Percentiles rank a stretch among this genome's conserved stretches.
Evolutionary conservation across 495 filamentous ascomycete genomes (phyloP).

Genomic region (Geoglossum glabrum): DNA sequence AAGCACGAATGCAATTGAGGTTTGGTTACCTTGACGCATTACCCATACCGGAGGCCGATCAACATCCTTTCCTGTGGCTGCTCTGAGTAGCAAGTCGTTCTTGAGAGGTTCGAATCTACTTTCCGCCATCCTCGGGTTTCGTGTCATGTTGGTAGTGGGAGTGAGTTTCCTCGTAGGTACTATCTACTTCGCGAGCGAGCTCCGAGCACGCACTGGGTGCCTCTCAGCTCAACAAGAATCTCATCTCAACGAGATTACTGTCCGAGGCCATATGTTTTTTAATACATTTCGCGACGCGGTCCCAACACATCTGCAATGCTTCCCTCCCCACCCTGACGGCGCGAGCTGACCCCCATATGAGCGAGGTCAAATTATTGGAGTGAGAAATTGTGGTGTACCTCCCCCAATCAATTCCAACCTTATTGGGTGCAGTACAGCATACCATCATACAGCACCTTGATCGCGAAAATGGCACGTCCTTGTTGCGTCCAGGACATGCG

Average conservation of each 20-base stretch:
- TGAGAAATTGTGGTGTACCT: not conserved
- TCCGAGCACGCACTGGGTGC: no score
- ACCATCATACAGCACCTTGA: not conserved
- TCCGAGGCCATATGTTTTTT: not conserved
- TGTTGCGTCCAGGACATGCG: not conserved
- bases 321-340: not conserved
- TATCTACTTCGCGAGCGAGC: no score
- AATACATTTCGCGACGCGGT: not conserved
- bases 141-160: no score
- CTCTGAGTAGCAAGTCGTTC: slow-evolving; percentile 78
- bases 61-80: slow-evolving; percentile 74
- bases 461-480: not conserved
- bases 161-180: no score
- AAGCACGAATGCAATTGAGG: slow-evolving; percentile 2
- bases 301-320: not conserved
- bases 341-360: not conserved
- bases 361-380: not conserved
- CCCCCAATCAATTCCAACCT: not conserved
- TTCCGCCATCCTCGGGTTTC: not conserved
- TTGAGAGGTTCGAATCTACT: slow-evolving; percentile 55
- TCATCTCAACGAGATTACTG: no score
- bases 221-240: no score
- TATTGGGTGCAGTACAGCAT: not conserved
- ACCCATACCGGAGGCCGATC: slow-evolving; percentile 93
- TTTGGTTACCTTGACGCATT: slow-evolving; percentile 74